phyloP scores from a whole-genome alignment of 2,329 filamentous ascomycete genomes.

The Alternaria tenuissima region DNA sequence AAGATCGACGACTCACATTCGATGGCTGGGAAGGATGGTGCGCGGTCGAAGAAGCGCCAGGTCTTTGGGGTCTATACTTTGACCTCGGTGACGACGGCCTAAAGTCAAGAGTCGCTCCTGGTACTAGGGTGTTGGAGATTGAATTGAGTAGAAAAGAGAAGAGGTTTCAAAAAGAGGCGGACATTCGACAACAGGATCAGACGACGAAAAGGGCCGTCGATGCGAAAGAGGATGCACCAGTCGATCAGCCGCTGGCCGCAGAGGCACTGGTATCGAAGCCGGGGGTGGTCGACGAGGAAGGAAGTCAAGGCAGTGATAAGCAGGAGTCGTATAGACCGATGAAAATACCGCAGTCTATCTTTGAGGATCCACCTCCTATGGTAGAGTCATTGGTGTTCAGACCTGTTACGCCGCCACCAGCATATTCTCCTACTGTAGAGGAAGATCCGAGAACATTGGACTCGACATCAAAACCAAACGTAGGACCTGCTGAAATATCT shows the following conservation, averaged over 20 bases:
- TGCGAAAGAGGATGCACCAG: slow-evolving; percentile 33
- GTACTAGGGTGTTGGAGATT: slow-evolving; percentile 63
- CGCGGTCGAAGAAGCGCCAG: slow-evolving; percentile 48
- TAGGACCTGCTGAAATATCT: background rate
- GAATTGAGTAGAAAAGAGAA: slow-evolving; percentile 64
- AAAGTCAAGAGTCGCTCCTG: slow-evolving; percentile 55
- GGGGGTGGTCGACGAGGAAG: slow-evolving; percentile 17
- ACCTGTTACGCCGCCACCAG: slow-evolving; percentile 35
- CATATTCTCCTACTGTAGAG: slow-evolving; percentile 16
- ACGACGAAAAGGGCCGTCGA: slow-evolving; percentile 42
- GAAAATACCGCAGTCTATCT: slow-evolving; percentile 34
- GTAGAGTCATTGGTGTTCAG: slow-evolving; percentile 9
- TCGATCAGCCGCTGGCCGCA: slow-evolving; percentile 33
- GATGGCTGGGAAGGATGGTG: slow-evolving; percentile 52
- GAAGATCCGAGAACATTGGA: background rate
- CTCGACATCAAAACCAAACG: background rate
- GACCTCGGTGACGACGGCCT: slow-evolving; percentile 55
- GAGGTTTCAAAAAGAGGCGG: slow-evolving; percentile 46
- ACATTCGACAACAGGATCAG: slow-evolving; percentile 39
- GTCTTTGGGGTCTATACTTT: slow-evolving; percentile 54
- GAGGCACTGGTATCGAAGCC: slow-evolving; percentile 29
- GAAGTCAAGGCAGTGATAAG: background rate
- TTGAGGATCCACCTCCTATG: slow-evolving; percentile 26
- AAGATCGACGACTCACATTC: slow-evolving; percentile 49
- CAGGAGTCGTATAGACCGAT: slow-evolving; percentile 18